Evolutionary conservation across 495 filamentous ascomycete species (phyloP).

Genomic region (Cenococcum geophilum): DNA sequence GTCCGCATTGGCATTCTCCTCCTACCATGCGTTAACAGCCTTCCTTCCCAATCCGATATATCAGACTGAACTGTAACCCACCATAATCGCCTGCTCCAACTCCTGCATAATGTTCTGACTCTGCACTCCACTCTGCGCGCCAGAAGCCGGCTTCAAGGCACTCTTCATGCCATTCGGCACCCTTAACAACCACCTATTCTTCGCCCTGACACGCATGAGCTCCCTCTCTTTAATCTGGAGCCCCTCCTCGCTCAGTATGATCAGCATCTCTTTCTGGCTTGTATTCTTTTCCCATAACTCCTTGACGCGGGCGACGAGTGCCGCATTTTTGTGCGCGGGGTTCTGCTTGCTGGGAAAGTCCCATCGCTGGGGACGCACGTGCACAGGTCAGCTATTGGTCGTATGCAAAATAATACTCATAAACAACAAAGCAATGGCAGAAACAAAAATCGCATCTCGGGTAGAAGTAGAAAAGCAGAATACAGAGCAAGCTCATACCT

Average conservation of each 20-base stretch:
- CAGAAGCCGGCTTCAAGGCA: neutral
- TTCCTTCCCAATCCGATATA: neutral
- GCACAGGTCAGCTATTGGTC: neutral
- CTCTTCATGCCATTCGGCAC: constrained; percentile 53
- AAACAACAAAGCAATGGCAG: neutral
- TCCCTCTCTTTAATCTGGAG: constrained; percentile 65
- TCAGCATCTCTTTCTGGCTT: constrained; percentile 64
- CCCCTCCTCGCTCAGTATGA: constrained; percentile 61
- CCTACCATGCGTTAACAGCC: neutral
- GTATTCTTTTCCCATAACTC: constrained; percentile 72
- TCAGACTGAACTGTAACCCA: neutral
- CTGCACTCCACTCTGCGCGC: constrained; percentile 3
- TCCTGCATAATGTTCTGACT: constrained; percentile 12
- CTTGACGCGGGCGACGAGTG: constrained; percentile 59
- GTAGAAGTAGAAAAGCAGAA: neutral
- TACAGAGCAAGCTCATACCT: constrained; percentile 25
- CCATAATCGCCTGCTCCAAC: constrained; percentile 15
- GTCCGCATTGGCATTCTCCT: constrained; percentile 1
- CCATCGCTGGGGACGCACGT: constrained; percentile 47
- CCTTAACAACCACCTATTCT: constrained; percentile 59
- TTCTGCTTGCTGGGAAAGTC: constrained; percentile 68
- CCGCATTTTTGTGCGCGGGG: constrained; percentile 59
- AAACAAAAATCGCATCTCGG: neutral
- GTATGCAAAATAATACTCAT: neutral
- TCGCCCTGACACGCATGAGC: constrained; percentile 57